phyloP scores from a whole-genome alignment of 2,329 filamentous ascomycete genomes.

The Nigrospora oryzae region DNA sequence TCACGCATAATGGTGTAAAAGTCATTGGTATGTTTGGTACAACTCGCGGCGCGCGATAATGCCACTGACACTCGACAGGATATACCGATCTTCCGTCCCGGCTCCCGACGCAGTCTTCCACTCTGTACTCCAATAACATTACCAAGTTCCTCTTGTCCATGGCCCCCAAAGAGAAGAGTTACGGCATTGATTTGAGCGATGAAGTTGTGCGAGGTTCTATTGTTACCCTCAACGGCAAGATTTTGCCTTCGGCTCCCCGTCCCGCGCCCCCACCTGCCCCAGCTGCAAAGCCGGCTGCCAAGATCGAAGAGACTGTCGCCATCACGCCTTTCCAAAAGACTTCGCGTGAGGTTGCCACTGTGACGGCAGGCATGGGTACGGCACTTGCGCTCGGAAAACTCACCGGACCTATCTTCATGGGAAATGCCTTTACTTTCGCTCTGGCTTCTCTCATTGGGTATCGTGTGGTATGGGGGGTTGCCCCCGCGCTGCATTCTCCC shows the following conservation, averaged over 20 bases:
- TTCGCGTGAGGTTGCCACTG: slow-evolving; percentile 62
- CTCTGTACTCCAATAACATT: slow-evolving; percentile 89
- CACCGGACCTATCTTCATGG: slow-evolving; percentile 79
- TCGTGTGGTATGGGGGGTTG: slow-evolving; percentile 79
- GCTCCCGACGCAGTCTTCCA: slow-evolving; percentile 81
- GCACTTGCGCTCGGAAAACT: slow-evolving; percentile 70
- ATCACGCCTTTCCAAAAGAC: slow-evolving; percentile 78
- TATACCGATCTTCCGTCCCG: slow-evolving; percentile 85
- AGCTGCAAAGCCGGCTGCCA: slow-evolving; percentile 27
- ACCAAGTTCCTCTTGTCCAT: slow-evolving; percentile 82
- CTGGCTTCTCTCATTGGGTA: slow-evolving; percentile 82
- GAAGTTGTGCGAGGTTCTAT: slow-evolving; percentile 83
- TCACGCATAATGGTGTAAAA: slow-evolving; percentile 68
- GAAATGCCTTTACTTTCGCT: slow-evolving; percentile 77
- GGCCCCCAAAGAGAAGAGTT: slow-evolving; percentile 67
- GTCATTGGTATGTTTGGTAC: slow-evolving; percentile 57
- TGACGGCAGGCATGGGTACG: slow-evolving; percentile 72
- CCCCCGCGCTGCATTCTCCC: slow-evolving; percentile 75
- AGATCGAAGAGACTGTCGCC: slow-evolving; percentile 46
- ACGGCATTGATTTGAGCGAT: slow-evolving; percentile 71
- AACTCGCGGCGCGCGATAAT: not conserved
- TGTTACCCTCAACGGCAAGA: slow-evolving; percentile 68
- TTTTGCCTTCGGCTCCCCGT: slow-evolving; percentile 68
- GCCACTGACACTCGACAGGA: slow-evolving; percentile 31
- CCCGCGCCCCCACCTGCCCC: slow-evolving; percentile 49